A percentile compares a stretch with the other conserved stretches of the same genome.
Conservation (phyloP, 495 filamentous ascomycete genomes). For the Chaetomium fimeti region DNA sequence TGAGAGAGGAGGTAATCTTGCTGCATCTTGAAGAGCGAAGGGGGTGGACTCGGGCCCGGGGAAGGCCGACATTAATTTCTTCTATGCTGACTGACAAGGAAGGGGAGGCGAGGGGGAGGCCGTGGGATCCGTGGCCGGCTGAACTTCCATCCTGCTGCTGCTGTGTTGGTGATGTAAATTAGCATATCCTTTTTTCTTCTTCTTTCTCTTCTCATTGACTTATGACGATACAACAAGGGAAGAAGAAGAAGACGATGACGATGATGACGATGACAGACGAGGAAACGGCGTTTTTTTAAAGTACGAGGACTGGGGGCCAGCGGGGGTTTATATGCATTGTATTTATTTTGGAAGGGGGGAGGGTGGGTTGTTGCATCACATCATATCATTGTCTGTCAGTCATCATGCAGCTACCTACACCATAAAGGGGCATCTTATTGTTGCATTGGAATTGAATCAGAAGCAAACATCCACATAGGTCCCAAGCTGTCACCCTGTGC, state of each 20-base stretch:
- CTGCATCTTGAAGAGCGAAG: not conserved
- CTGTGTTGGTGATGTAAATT: not conserved
- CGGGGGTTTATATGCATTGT: no score
- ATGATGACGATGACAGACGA: not conserved
- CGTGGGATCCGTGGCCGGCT: not conserved
- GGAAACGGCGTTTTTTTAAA: not conserved
- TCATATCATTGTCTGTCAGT: no score
- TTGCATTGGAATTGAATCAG: no score
- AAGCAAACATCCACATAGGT: no score
- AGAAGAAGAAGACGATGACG: slow-evolving; percentile 4
- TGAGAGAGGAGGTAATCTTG: not conserved
- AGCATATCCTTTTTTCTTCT: slow-evolving; percentile 12
- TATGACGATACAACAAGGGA: slow-evolving; percentile 21
- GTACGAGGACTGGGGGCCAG: not conserved
- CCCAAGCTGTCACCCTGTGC: no score
- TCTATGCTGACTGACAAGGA: not conserved
- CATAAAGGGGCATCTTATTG: no score
- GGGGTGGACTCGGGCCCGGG: not conserved
- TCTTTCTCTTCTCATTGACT: not conserved
- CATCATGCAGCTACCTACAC: no score
- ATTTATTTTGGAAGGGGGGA: not conserved
- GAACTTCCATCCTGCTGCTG: not conserved
- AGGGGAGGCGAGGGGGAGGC: not conserved
- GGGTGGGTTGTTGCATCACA: not conserved
- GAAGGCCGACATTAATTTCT: not conserved